A percentile compares a stretch with the other conserved stretches of the same genome.
Evolutionary conservation across 345 rosid genomes (phyloP).

Genomic region (Reutealis trisperma): DNA sequence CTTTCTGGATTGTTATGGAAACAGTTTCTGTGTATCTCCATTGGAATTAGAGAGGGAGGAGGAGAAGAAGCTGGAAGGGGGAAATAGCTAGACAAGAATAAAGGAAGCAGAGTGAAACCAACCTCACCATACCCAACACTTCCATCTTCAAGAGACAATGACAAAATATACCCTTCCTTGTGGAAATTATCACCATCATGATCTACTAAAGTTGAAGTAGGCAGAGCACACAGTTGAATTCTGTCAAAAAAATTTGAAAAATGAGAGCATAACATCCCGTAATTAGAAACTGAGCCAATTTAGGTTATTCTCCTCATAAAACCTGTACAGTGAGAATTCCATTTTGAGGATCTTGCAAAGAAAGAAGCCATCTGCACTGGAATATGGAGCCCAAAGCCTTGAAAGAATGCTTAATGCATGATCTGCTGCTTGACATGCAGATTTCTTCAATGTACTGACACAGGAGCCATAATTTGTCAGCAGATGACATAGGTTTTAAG

Average conservation of each 20-base stretch:
- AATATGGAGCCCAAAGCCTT: constrained; percentile 39
- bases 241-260: constrained; percentile 40
- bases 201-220: constrained; percentile 50
- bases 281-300: constrained; percentile 2
- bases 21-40: constrained; percentile 19
- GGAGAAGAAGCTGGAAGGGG: constrained; percentile 1
- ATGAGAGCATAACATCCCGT: constrained; percentile 5
- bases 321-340: constrained; percentile 73
- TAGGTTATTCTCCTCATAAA: constrained; percentile 4
- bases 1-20: background rate
- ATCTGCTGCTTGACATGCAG: constrained; percentile 62
- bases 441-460: constrained; percentile 59
- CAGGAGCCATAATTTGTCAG: constrained; percentile 32
- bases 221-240: constrained; percentile 66
- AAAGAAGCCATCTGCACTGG: constrained; percentile 32
- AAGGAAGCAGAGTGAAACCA: constrained; percentile 22
- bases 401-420: constrained; percentile 46
- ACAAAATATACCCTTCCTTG: constrained; percentile 78
- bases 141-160: constrained; percentile 82
- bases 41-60: background rate
- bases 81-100: constrained; percentile 2
- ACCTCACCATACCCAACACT: constrained; percentile 90
- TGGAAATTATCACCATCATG: constrained; percentile 39
- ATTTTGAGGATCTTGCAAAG: constrained; percentile 49
- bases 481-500: constrained; percentile 23